A percentile compares a stretch with the other conserved stretches of the same genome.
Conservation (phyloP, 2,329 filamentous ascomycete species). For the Fusarium duplospermum region DNA sequence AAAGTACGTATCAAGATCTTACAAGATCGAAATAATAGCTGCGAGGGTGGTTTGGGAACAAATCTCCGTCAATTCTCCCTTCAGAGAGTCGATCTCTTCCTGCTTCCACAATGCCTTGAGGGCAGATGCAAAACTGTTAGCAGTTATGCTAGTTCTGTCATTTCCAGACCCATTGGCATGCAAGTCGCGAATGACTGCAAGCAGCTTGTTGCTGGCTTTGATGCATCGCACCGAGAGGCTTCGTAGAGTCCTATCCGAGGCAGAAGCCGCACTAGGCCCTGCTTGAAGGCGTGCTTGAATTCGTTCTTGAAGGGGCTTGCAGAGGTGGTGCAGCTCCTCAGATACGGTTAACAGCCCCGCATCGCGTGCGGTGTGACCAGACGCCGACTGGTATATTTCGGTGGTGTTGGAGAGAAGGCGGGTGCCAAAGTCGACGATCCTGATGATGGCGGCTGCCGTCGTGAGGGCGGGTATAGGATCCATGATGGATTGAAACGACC, state of each 20-base stretch:
- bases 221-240: background rate
- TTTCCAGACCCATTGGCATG: background rate
- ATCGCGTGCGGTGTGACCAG: background rate
- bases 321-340: background rate
- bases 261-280: background rate
- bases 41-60: background rate
- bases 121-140: background rate
- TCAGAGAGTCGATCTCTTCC: background rate
- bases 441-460: background rate
- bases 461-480: background rate
- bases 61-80: background rate
- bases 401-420: background rate
- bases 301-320: background rate
- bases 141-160: background rate
- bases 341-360: background rate
- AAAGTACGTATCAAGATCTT: accelerated
- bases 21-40: background rate
- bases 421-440: background rate
- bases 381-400: background rate
- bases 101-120: background rate
- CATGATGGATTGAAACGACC: background rate
- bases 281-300: background rate
- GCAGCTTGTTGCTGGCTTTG: background rate
- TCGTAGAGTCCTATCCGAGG: background rate
- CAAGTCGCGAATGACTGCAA: background rate